These are phyloP conservation scores for Ophiocordyceps camponoti-saundersi DNA, from an alignment of 2,329 filamentous ascomycete species.

Conservation along the genomic window DNA sequence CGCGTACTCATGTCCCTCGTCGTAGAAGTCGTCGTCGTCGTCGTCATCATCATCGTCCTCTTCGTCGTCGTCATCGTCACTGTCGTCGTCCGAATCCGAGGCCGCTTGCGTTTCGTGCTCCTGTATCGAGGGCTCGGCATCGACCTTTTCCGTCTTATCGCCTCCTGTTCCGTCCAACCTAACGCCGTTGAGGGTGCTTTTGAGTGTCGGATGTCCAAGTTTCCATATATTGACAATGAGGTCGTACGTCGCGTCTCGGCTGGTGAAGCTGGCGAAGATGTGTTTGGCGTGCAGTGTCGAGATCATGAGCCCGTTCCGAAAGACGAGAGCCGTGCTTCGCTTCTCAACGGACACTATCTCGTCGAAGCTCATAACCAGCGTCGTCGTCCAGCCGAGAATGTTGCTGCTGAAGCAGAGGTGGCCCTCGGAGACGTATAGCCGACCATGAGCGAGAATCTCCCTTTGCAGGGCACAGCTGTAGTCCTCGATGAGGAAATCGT, in stretches of 20 bases:
- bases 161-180: constrained; percentile 65
- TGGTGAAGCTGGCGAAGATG: constrained; percentile 88
- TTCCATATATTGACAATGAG: constrained; percentile 98
- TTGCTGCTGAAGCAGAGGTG: constrained; percentile 99
- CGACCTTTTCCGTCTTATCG: constrained; percentile 80
- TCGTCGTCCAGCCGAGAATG: constrained; percentile 95
- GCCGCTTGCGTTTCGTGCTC: constrained; percentile 23
- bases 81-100: constrained; percentile 41
- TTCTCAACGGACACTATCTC: constrained; percentile 96
- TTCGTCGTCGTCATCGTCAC: constrained; percentile 51
- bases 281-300: constrained; percentile 91
- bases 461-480: constrained; percentile 93
- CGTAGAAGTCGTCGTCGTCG: constrained; percentile 60
- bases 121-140: constrained; percentile 22
- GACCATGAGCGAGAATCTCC: constrained; percentile 85
- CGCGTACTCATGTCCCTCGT: constrained; percentile 66
- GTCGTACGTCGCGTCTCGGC: constrained; percentile 90
- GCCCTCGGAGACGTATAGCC: constrained; percentile 90
- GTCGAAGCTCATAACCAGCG: constrained; percentile 93
- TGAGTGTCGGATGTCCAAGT: constrained; percentile 79
- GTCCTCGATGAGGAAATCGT: constrained; percentile 95
- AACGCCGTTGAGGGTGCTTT: constrained; percentile 82
- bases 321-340: constrained; percentile 83
- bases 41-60: constrained; percentile 54
- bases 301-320: constrained; percentile 95